Base-by-base conservation (phyloP, 805 yeast genomes). In the Candida oleophila region DNA sequence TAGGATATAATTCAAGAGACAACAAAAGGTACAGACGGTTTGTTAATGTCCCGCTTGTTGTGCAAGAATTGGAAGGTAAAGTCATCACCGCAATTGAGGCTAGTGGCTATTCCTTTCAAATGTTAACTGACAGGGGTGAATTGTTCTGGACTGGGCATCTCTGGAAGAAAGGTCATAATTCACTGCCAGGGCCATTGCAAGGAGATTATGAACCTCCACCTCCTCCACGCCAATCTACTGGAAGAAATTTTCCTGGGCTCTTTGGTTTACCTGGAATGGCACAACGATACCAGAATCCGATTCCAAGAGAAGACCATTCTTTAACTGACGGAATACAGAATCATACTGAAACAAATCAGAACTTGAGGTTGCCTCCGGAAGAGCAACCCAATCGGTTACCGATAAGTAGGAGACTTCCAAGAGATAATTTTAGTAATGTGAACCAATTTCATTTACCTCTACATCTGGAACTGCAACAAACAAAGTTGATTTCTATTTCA, bases 101-200 rank as follows among this genome's bases (percentile, higher is more conserved):
- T 7, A 86, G 86, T 25, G 92, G 92, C 1, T 85, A 74, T 55
- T 76, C 83, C 3, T 80, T 83, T 49, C 81, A 81, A 43, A 65
- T 85, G 2, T 64, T 85, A 32, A 76, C 85, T 0, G 69, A 71
- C 22, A 61, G 71, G 1, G 90, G 91, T 0, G 66, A 74, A 3
- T 57, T 86, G 4, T 84, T 71, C 59, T 71, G 71, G 28, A 78
- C 85, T 3, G 89, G 86, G 0, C 44, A 53, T 8, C 47, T 50
- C 37, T 65, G 69, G 63, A 56, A 55, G 41, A 45, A 18, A 2
- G 8, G 53, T 25, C 45, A 46, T 9, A 25, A 14, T 9, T 47
- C 59, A 25, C 48, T 66, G 14, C 73, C 73, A 0, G 72, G 68
- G 3, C 72, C 73, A 2, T 33, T 43, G 25, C 32, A 7, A 11